Evolutionary conservation across 139 green algal genomes (phyloP), one percentile per base, ranked within the genome.

Genomic region (Volvox reticuliferus): DNA sequence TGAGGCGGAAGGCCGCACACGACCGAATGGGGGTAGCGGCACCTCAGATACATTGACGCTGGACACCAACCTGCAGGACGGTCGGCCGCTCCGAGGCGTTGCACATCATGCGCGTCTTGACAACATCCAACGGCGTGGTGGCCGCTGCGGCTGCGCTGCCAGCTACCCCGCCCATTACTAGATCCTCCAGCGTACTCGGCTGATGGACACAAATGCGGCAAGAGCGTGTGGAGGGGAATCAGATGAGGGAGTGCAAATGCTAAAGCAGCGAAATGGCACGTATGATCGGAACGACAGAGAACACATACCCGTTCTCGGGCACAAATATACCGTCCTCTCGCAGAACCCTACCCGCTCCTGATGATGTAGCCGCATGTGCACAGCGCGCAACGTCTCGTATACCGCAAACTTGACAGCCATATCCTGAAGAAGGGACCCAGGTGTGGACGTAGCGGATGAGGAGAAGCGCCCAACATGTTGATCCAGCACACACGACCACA

Each of bases 91-190:
- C 88, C 33, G 93, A 93, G 14, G 97, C 97, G 50, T 81, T 94
- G 94, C 95, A 98, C 97, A 99, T 99, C 97, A 99, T 98, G 63
- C 95, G 92, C 14, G 98, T 99, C 93, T 99, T 99, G 36, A 99
- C 91, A 13, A 99, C 98, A 83, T 99, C 98, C 86, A 99, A 90
- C 0, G 98, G 98, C 1, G 96, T 99, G 18, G 97, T 99, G 35
- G 96, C 95, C 16, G 96, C 98, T 26, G 96, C 97, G 1, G 98
- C 98, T 81, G 98, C 94, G 5, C 95, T 97, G 36, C 98, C 97
- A 44, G 97, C 91, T 20, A 77, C 37, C 14, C 95, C 79, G n/a
- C 98, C 98, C 93, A 99, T 98, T 12, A 94, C 22, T 36, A 99
- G 94, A 91, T 99, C 97, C 81, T 98, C 97, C 82, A 93, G 30